Percentiles rank a stretch among this genome's conserved stretches.
Conservation (phyloP, 495 filamentous ascomycete species). For the Hypoxylon subgilvum region DNA sequence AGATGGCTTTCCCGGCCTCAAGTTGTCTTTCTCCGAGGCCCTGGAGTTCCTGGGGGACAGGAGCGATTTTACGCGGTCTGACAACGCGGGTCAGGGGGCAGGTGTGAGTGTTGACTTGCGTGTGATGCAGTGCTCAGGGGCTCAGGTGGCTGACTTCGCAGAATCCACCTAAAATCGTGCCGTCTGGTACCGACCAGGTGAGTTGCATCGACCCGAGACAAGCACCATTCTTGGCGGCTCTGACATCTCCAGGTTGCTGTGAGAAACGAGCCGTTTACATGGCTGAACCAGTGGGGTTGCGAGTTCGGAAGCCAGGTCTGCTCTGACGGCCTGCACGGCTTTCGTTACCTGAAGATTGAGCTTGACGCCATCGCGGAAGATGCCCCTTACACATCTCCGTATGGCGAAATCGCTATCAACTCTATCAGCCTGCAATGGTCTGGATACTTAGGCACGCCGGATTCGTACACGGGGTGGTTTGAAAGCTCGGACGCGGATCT, state of each 20-base stretch:
- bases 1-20: conserved; percentile 45
- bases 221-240: background rate
- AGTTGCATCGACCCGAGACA: background rate
- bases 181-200: conserved; percentile 50
- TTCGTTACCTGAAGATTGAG: conserved; percentile 54
- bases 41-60: conserved; percentile 48
- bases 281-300: conserved; percentile 51
- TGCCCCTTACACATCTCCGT: conserved; percentile 48
- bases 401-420: conserved; percentile 46
- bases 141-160: conserved; percentile 1
- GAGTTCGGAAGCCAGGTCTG: conserved; percentile 47
- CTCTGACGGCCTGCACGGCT: conserved; percentile 56
- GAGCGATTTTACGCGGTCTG: conserved; percentile 53
- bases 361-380: conserved; percentile 49
- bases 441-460: conserved; percentile 50
- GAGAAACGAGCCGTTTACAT: conserved; percentile 43
- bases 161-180: conserved; percentile 41
- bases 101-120: background rate
- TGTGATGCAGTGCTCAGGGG: background rate
- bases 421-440: conserved; percentile 49
- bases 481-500: conserved; percentile 53
- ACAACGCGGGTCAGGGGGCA: conserved; percentile 41
- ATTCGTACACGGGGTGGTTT: conserved; percentile 56
- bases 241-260: conserved; percentile 47
- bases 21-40: conserved; percentile 55